Evolutionary conservation across 768 basidiomycete species (phyloP).

Genomic region (Tylopilus subfusipes): DNA sequence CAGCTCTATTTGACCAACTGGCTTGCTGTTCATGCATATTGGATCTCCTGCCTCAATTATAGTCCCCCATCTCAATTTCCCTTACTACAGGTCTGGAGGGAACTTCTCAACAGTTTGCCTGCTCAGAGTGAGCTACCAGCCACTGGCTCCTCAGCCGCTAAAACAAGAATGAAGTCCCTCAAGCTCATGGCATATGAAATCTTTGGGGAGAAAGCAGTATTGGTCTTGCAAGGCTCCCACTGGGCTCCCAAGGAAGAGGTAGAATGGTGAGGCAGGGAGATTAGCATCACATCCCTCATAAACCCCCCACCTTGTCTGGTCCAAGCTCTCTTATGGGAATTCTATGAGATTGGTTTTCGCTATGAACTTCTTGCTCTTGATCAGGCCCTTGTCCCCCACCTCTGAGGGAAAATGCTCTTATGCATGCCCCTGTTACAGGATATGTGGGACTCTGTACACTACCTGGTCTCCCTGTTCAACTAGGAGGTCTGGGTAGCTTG

Average conservation of each 20-base stretch:
- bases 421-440: too few relatives aligned
- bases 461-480: too few relatives aligned
- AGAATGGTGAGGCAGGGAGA: background rate
- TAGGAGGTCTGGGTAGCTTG: too few relatives aligned
- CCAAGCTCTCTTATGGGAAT: background rate
- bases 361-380: background rate
- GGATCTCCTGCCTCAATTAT: background rate
- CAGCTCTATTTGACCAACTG: background rate
- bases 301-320: background rate
- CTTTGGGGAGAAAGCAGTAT: background rate
- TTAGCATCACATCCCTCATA: background rate
- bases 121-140: background rate
- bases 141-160: too few relatives aligned
- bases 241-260: background rate
- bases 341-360: background rate
- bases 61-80: background rate
- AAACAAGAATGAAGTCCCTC: background rate
- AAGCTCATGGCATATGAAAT: background rate
- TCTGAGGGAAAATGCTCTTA: background rate
- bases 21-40: background rate
- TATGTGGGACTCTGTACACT: too few relatives aligned
- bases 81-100: background rate
- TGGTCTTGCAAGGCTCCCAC: background rate
- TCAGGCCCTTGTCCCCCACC: background rate
- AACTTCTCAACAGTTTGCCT: background rate